phyloP scores from a whole-genome alignment of 202 grass and related monocot species.

The Miscanthus sacchariflorus region DNA sequence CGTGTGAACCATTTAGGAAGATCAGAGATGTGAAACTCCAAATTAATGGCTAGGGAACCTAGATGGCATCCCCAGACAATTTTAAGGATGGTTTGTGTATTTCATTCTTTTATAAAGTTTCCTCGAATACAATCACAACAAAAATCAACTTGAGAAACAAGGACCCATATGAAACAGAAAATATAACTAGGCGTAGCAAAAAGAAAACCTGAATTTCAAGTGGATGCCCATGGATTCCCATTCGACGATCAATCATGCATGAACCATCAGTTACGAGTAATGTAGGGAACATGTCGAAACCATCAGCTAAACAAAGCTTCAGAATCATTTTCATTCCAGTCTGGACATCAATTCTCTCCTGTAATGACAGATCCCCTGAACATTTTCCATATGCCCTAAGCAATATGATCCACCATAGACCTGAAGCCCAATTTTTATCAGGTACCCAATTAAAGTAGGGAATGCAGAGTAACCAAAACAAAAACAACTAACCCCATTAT shows the following conservation, averaged over 20 bases:
- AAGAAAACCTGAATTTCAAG: slow-evolving; percentile 89
- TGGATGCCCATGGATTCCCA: slow-evolving; percentile 96
- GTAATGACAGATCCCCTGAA: slow-evolving; percentile 84
- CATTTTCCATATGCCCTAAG: slow-evolving; percentile 94
- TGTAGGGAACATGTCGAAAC: slow-evolving; percentile 97
- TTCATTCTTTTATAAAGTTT: background rate
- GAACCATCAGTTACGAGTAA: slow-evolving; percentile 95
- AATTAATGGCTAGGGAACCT: background rate
- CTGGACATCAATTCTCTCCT: slow-evolving; percentile 98
- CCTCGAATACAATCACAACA: background rate
- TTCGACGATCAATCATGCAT: slow-evolving; percentile 96
- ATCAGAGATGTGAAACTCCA: background rate
- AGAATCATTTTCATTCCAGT: slow-evolving; percentile 98
- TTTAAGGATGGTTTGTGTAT: background rate
- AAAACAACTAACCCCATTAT: slow-evolving; percentile 13
- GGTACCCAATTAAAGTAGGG: slow-evolving; percentile 10
- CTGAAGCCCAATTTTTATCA: slow-evolving; percentile 50
- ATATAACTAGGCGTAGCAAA: slow-evolving; percentile 16
- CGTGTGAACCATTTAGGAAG: background rate
- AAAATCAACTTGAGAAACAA: slow-evolving; percentile 9
- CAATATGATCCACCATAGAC: slow-evolving; percentile 98
- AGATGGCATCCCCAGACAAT: background rate
- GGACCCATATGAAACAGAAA: background rate
- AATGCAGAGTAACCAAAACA: slow-evolving; percentile 23
- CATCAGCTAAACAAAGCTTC: slow-evolving; percentile 93